Evolutionary conservation across 2,329 filamentous ascomycete species (phyloP), one percentile per base, ranked within the genome.

Genomic region (Lithohypha guttulata): DNA sequence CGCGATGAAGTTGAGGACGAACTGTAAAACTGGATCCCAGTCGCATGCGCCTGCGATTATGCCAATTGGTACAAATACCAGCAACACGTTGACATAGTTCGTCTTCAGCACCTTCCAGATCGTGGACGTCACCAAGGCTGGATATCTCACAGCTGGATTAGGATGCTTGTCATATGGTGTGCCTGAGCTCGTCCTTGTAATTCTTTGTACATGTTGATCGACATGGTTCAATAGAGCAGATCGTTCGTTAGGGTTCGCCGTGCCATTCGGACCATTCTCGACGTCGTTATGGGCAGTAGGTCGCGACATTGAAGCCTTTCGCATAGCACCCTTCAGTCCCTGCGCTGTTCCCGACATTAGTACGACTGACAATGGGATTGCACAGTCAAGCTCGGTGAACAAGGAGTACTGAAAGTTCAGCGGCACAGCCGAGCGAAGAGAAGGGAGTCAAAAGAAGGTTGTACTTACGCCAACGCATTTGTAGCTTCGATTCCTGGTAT

Each of bases 41-140:
- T 60, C 55, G 41, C 77, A 39, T 80, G 68, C 48, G 79, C 70
- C 73, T 18, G 75, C 62, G 33, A 76, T 54, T 49, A 80, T 79
- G 39, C 76, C 76, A 25, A 75, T 55, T 3, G 76, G 76, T n/a
- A 79, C 74, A 50, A 78, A 78, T 46, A 79, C 60, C 39, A 80
- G 65, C 14, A 80, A 58, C 34, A 79, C 54, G 51, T 80, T 79
- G 46, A 69, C 77, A 59, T 66, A 66, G 50, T 68, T 67, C 18
- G 62, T 64, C 17, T 58, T 53, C n/a, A 69, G 53, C 2, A 64
- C 64, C 39, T 57, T 49, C 57, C 61, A 67, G 6, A 61, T 63
- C 42, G 64, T 51, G 48, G 60, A 59, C 29, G 55, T 51, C 13
- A 59, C 55, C 6, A 59, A 50, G 15, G 52, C 51, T 13, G 66